These are phyloP conservation scores for Pichia eremophila DNA, from an alignment of 805 yeast genomes.

Conservation along the genomic window DNA sequence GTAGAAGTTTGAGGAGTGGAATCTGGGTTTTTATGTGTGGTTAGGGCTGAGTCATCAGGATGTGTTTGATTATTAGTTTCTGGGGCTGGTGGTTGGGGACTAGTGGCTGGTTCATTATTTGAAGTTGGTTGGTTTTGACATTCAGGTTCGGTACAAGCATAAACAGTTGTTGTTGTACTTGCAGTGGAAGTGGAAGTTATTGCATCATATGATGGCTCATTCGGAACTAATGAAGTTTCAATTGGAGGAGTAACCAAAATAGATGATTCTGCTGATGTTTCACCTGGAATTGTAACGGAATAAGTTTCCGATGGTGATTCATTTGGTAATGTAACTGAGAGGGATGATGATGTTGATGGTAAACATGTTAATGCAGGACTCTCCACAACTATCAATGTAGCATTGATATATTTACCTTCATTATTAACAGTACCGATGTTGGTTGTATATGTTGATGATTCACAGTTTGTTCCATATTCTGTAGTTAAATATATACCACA, in stretches of 20 bases:
- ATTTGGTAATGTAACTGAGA: not conserved
- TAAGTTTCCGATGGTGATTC: not conserved
- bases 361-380: not conserved
- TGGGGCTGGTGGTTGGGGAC: too few species aligned
- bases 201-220: not conserved
- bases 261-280: too few species aligned
- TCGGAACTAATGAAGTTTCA: not conserved
- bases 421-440: not conserved
- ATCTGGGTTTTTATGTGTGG: too few species aligned
- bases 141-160: not conserved
- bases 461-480: not conserved
- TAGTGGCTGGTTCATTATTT: too few species aligned
- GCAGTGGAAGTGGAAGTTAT: not conserved
- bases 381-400: slow-evolving; percentile 2
- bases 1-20: too few species aligned
- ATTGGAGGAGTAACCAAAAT: not conserved
- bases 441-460: not conserved
- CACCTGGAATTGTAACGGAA: too few species aligned
- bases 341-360: not conserved
- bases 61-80: too few species aligned
- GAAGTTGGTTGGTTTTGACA: not conserved
- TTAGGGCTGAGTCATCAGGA: too few species aligned
- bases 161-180: not conserved
- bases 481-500: slow-evolving; percentile 1
- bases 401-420: not conserved